Base-by-base conservation (phyloP, 75 land plant genomes). In the Azolla pinnata region DNA sequence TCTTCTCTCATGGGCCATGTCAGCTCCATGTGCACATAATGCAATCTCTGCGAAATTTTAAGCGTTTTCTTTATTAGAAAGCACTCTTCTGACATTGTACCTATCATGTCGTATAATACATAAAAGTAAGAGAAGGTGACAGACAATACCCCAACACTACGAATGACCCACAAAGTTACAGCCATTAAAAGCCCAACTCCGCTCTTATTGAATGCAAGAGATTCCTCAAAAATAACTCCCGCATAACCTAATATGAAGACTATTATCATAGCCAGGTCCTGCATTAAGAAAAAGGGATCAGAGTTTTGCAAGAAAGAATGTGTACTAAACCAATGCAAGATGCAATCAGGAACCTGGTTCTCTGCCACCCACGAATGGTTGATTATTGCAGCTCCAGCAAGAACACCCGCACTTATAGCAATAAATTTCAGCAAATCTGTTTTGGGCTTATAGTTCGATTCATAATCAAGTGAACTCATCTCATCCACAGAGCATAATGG, bases 311-410 rank as follows among this genome's bases (percentile, higher is more conserved):
- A 55, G 7, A 55, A 10, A 55, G 19, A 56, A 3, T 4, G 16
- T 4, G 4, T 25, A 14, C 12, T 30, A 4, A 9, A 30, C 8
- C 20, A 25, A 25, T 33, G 25, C 26, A 38, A 25, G 18, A 52
- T 14, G 33, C 29, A 60, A 52, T 19, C 0, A 8, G 12, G 25
- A 24, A 85, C 96, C 89, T 93, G 98, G 70, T 93, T 82, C n/a
- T 77, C 87, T 55, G 96, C 90, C 29, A 93, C 98, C 98, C 98
- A 93, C 2, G 98, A 85, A 56, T 88, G 96, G 62, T 93, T 89
- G 33, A 93, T 70, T 33, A 88, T 81, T 21, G 78, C 79, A 10
- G 81, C 72, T 28, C 86, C 90, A 9, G 66, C 74, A 21, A 63
- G 46, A 49, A 83, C 75, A 34, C 75, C 67, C 35, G 81, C 87